Base-by-base conservation (phyloP, 257 asterid species). In the Marsdenia floribunda region DNA sequence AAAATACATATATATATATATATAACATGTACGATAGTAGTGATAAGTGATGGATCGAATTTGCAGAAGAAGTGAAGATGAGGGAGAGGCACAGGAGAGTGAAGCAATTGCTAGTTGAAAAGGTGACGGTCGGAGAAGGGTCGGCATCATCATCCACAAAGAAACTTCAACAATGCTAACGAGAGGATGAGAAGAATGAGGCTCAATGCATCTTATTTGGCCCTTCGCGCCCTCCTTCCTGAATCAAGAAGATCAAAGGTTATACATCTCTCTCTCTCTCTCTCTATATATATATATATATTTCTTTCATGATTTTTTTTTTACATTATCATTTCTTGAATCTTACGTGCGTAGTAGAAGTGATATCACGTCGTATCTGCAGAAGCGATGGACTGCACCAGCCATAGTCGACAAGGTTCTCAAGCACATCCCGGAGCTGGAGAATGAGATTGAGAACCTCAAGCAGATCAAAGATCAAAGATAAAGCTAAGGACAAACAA, bases 121-220 rank as follows among this genome's bases (percentile, higher is more conserved):
- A 47, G 13, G 47, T 70, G 74, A 38, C 1, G 11, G 61, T 11
- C 6, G 74, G 3, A 15, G 68, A 59, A 65, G 78, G 77, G 13
- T 59, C 65, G 7, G 6, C 57, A 18, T 53, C 59, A 7, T 71
- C 83, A 24, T 54, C 24, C 60, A 29, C 79, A 0, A 84, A 86
- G 80, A 86, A 84, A 73, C 75, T 73, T 60, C 72, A 86, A 54
- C 33, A 86, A 86, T 26, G 90, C 85, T 0, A 84, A 77, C 80
- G 90, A 86, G 84, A 84, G 87, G 26, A 74, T 80, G 4, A 79
- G 88, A 57, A 74, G 90, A 66, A 82, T 84, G 90, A 86, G 85
- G 82, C 67, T 82, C 4, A 86, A 80, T 72, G 85, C 81, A 1
- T 82, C 90, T 37, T 86, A 60, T 52, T 86, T 80, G 42, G 85